phyloP scores from a whole-genome alignment of 768 basidiomycete genomes.

The Pleurotus ostreatus region DNA sequence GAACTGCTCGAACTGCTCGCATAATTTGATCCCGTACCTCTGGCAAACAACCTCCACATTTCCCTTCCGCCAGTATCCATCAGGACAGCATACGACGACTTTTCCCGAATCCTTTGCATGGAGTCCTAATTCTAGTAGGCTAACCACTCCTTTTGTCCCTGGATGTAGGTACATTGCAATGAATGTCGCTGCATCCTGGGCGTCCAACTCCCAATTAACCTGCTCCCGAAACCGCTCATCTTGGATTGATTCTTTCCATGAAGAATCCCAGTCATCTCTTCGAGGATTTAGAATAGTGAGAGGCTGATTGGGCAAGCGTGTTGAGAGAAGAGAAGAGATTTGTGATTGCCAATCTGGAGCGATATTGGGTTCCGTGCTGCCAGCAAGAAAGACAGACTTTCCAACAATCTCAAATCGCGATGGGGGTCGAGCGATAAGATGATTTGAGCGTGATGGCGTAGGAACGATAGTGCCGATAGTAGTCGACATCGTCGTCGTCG shows the following conservation, averaged over 20 bases:
- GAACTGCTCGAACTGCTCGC: background rate
- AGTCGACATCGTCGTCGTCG: no score
- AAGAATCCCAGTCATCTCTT: constrained; percentile 6
- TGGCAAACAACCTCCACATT: constrained; percentile 10
- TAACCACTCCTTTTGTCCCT: constrained; percentile 9
- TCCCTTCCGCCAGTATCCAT: constrained; percentile 9
- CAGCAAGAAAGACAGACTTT: constrained; percentile 10
- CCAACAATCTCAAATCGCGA: background rate
- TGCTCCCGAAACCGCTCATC: constrained; percentile 6
- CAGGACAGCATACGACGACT: constrained; percentile 9
- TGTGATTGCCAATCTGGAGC: constrained; percentile 9
- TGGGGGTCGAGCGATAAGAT: background rate
- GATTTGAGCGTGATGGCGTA: background rate
- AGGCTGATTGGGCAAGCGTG: constrained; percentile 4
- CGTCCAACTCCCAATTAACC: constrained; percentile 10
- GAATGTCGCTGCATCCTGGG: constrained; percentile 9
- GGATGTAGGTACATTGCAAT: constrained; percentile 10
- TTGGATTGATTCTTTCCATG: constrained; percentile 9
- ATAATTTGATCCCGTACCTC: background rate
- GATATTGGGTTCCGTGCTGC: background rate
- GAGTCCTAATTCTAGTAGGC: constrained; percentile 10
- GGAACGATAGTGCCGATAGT: no score
- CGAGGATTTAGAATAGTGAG: constrained; percentile 10
- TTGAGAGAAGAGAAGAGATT: background rate
- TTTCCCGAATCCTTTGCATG: constrained; percentile 6